Percentiles rank a stretch among this genome's conserved stretches.
phyloP scores from a whole-genome alignment of 768 basidiomycete species.

The Tremella fuciformis region DNA sequence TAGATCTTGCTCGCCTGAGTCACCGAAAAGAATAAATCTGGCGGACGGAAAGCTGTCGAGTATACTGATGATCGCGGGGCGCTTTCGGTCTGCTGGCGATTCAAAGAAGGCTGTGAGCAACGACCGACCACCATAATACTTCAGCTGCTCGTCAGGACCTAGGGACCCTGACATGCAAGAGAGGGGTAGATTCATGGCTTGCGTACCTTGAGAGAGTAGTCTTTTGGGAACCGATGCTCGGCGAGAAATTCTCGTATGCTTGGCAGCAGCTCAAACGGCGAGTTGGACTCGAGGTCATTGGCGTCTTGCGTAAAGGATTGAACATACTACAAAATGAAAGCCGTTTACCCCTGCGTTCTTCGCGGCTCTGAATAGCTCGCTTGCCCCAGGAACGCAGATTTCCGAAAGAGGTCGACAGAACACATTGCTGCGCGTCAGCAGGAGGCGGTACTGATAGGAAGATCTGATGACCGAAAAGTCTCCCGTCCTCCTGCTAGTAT shows the following conservation, averaged over 20 bases:
- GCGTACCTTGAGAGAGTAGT: conserved; percentile 37
- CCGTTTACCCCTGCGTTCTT: conserved; percentile 57
- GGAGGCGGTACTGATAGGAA: background rate
- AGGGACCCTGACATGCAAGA: background rate
- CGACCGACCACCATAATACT: conserved; percentile 72
- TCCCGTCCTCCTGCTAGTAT: conserved; percentile 74
- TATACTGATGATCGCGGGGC: conserved; percentile 69
- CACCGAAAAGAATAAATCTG: conserved; percentile 80
- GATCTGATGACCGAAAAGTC: conserved; percentile 61
- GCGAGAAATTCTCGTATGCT: conserved; percentile 72
- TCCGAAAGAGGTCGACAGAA: conserved; percentile 83
- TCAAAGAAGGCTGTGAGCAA: conserved; percentile 80
- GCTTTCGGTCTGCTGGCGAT: conserved; percentile 74
- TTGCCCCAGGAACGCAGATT: conserved; percentile 63
- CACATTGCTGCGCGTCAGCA: conserved; percentile 59
- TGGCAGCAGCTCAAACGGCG: conserved; percentile 78
- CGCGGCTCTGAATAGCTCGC: conserved; percentile 46
- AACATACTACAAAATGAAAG: conserved; percentile 62
- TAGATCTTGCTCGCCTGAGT: conserved; percentile 91
- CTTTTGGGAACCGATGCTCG: conserved; percentile 50
- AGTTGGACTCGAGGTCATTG: conserved; percentile 61
- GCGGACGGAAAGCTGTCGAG: conserved; percentile 71
- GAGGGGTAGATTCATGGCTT: background rate
- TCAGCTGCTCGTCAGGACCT: conserved; percentile 55
- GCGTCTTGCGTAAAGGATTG: background rate